Evolutionary conservation across 2,329 filamentous ascomycete genomes (phyloP).

Genomic region (Aspergillus sp.): DNA sequence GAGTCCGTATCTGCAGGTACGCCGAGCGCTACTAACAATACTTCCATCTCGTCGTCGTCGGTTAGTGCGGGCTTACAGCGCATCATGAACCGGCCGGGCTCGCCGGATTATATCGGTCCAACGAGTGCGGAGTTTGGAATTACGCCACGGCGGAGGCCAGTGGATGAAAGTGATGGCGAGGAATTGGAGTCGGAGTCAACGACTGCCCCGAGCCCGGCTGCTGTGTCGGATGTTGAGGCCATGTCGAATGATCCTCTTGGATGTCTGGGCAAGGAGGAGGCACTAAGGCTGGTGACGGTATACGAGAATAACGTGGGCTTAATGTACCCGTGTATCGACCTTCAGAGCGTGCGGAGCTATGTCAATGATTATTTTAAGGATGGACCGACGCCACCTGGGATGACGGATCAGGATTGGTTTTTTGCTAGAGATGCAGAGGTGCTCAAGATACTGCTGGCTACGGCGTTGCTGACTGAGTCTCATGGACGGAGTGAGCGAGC

Average conservation of each 20-base stretch:
- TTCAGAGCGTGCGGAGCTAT: slow-evolving; percentile 63
- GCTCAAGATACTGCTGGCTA: slow-evolving; percentile 78
- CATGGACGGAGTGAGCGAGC: slow-evolving; percentile 68
- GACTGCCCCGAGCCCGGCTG: slow-evolving; percentile 19
- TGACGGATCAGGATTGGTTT: slow-evolving; percentile 35
- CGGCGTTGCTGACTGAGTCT: slow-evolving; percentile 70
- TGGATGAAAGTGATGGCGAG: slow-evolving; percentile 20
- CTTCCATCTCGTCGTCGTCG: slow-evolving; percentile 11
- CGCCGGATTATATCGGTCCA: slow-evolving; percentile 34
- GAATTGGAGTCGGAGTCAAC: slow-evolving; percentile 20
- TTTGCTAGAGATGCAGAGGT: slow-evolving; percentile 58
- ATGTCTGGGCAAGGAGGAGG: slow-evolving; percentile 71
- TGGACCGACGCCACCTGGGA: background rate
- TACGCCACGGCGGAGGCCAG: slow-evolving; percentile 12
- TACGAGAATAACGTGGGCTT: slow-evolving; percentile 85
- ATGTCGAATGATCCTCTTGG: slow-evolving; percentile 68
- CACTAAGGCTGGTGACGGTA: slow-evolving; percentile 70
- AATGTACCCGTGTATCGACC: slow-evolving; percentile 82
- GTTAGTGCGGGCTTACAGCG: slow-evolving; percentile 23
- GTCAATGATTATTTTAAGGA: slow-evolving; percentile 26
- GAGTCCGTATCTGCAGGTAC: slow-evolving; percentile 20
- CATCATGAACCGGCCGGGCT: slow-evolving; percentile 33
- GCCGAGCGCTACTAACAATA: slow-evolving; percentile 12
- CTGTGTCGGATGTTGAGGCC: slow-evolving; percentile 30
- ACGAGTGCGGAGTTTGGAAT: slow-evolving; percentile 40